These are phyloP conservation scores for Phialemonium atrogriseum DNA, from an alignment of 2,329 filamentous ascomycete species.

Conservation along the genomic window DNA sequence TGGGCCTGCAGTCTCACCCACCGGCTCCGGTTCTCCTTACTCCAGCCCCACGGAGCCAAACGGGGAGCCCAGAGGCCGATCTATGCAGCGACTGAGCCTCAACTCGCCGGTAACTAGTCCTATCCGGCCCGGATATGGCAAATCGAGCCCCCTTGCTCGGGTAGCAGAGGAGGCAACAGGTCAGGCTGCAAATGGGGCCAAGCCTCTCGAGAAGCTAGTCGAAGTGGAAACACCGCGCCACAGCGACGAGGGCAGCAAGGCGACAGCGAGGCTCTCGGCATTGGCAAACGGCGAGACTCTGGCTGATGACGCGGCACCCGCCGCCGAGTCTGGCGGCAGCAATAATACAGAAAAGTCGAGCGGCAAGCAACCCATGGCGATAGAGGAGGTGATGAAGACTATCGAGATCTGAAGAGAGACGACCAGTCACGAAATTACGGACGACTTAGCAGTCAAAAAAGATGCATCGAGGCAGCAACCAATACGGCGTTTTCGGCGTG, in stretches of 20 bases:
- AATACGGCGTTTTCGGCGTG: no score
- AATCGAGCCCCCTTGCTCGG: constrained; percentile 64
- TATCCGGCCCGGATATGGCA: constrained; percentile 55
- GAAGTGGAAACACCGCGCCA: constrained; percentile 46
- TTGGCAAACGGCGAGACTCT: constrained; percentile 20
- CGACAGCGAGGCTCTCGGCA: constrained; percentile 19
- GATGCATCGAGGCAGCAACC: background rate
- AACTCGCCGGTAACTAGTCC: constrained; percentile 57
- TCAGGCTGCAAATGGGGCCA: constrained; percentile 24
- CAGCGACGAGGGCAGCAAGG: constrained; percentile 32
- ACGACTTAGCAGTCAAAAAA: no score
- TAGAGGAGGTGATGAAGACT: constrained; percentile 50
- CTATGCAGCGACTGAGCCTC: constrained; percentile 59
- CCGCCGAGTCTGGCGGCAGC: constrained; percentile 25
- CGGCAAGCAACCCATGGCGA: constrained; percentile 33
- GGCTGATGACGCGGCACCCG: no score
- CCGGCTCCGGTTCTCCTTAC: constrained; percentile 52
- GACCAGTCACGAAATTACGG: constrained; percentile 7
- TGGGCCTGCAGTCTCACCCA: constrained; percentile 34
- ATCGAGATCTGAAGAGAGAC: constrained; percentile 45
- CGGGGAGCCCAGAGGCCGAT: constrained; percentile 58
- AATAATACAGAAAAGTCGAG: constrained; percentile 31
- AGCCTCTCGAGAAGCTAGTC: constrained; percentile 41
- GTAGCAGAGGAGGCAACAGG: constrained; percentile 57
- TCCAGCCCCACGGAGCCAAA: constrained; percentile 53